Evolutionary conservation across 768 basidiomycete species (phyloP), one percentile per base, ranked within the genome.

Genomic region (Trametes coccinea): DNA sequence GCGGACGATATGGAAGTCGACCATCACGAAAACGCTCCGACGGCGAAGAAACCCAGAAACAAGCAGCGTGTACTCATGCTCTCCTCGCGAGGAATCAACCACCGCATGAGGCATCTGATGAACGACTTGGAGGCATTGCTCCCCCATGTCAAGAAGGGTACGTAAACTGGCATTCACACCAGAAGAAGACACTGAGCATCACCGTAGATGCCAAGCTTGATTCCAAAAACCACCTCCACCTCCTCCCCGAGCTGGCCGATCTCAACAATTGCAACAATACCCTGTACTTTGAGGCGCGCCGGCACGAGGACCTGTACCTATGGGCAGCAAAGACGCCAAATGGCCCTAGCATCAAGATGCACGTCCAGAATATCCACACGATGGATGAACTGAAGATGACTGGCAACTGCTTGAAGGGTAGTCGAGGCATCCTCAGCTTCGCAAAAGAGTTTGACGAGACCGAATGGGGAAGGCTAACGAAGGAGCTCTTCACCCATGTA

Each of bases 351-450:
- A 86, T 95, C 71, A 98, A 98, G 75, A 83, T 98, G 80, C 97
- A 98, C 71, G 96, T 98, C 14, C 95, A 97, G 76, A 99, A 98
- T 71, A 82, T 96, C 56, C 97, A 99, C 74, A 99, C 97, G 45
- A 98, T 98, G 97, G 97, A 98, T 77, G 97, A 99, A 75, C 81
- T 99, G 66, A 98, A 98, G 79, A 92, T 99, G 95, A 96, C 95
- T 6, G 97, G 97, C 34, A 98, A 99, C 74, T 99, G 97, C 75
- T 76, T 99, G 66, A 97, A 96, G 76, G 97, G 97, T 16, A 92
- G 92, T 70, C 79, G 97, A 55, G 96, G 95, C 4, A 77, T 98
- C 56, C 77, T 98, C 65, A 92, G 91, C 71, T 99, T 99, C 73
- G 95, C 97, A 75, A 84, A 87, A 62, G 84, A 80, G 45, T 98